phyloP scores from a whole-genome alignment of 1,139 yeast species.

The Saccharomyces pastorianus region DNA sequence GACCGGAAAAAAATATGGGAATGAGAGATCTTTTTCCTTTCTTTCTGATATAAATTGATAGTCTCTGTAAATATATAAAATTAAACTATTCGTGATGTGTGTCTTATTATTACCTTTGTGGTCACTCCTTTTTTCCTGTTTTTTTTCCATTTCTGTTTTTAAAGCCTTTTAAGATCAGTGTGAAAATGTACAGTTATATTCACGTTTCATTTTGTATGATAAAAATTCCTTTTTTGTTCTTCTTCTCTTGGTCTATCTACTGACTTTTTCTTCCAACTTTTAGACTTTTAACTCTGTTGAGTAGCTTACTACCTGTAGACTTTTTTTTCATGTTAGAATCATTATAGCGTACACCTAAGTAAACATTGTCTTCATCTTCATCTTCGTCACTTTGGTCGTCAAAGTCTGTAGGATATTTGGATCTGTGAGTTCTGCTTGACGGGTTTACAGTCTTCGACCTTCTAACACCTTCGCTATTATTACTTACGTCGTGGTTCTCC shows the following conservation, averaged over 20 bases:
- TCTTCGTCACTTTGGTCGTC: conserved; percentile 16
- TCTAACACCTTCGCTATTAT: background rate
- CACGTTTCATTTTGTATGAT: too few species aligned
- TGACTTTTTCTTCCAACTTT: conserved; percentile 48
- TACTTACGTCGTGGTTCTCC: background rate
- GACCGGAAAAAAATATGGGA: background rate
- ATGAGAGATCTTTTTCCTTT: background rate
- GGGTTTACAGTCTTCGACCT: conserved; percentile 1
- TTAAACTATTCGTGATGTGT: background rate
- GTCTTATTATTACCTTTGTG: background rate
- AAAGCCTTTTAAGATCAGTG: too few species aligned
- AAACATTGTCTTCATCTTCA: conserved; percentile 34
- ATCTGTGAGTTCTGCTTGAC: background rate
- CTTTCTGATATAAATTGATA: background rate
- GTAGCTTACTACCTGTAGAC: conserved; percentile 42
- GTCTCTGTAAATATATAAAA: background rate
- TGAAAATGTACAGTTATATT: too few species aligned
- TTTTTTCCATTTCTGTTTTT: background rate
- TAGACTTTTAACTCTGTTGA: conserved; percentile 82
- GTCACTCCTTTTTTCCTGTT: too few species aligned
- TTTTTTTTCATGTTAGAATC: conserved; percentile 24
- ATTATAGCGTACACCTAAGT: conserved; percentile 25
- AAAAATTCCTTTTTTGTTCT: too few species aligned
- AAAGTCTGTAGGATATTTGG: conserved; percentile 6
- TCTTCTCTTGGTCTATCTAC: background rate